Percentiles rank a stretch among this genome's conserved stretches.
phyloP scores from a whole-genome alignment of 176 grass and related monocot species.

The Pontederia paniculata region DNA sequence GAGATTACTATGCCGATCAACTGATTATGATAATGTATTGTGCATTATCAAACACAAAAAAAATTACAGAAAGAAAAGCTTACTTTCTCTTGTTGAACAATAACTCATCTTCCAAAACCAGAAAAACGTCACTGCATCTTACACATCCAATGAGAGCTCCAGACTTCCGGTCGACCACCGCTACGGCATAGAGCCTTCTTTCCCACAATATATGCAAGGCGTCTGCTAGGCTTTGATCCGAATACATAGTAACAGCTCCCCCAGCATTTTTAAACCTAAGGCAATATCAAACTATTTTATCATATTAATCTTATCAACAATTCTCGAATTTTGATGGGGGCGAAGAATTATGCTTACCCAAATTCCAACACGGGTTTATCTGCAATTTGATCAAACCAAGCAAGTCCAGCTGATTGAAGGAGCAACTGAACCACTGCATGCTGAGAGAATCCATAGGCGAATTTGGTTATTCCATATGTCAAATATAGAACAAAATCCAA shows the following conservation, averaged over 20 bases:
- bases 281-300: background rate
- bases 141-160: slow-evolving; percentile 26
- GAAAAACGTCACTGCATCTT: slow-evolving; percentile 28
- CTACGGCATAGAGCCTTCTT: slow-evolving; percentile 26
- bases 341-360: background rate
- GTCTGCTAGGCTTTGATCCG: slow-evolving; percentile 25
- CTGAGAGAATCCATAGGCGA: slow-evolving; percentile 6
- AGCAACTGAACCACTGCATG: slow-evolving; percentile 43
- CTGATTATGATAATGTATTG: no score
- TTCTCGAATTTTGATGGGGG: background rate
- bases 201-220: slow-evolving; percentile 27
- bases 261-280: slow-evolving; percentile 8
- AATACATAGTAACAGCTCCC: slow-evolving; percentile 9
- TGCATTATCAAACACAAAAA: background rate
- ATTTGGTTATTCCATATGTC: background rate
- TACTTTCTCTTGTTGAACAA: slow-evolving; percentile 40
- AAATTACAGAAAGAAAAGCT: background rate
- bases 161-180: slow-evolving; percentile 31
- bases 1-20: no score
- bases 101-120: slow-evolving; percentile 38
- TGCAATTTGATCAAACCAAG: slow-evolving; percentile 46
- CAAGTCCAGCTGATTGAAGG: slow-evolving; percentile 40
- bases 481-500: background rate
- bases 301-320: background rate
- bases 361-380: slow-evolving; percentile 31